Evolutionary conservation across 352 stramenopile genomes (phyloP), one percentile per base, ranked within the genome.

Genomic region (Aphanomyces astaci): DNA sequence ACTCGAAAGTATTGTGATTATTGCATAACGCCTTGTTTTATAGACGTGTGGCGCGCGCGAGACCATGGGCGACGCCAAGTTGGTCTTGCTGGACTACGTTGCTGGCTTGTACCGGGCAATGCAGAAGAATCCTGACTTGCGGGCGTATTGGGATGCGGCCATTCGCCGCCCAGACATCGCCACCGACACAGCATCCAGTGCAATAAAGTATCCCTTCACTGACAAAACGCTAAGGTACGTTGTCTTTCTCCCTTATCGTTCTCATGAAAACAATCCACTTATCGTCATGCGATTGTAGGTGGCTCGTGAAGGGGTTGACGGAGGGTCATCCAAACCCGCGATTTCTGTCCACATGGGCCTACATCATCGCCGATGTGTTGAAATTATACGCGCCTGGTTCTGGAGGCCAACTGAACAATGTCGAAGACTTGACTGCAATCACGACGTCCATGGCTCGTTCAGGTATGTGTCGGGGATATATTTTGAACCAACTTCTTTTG

Each of bases 51-150:
- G 11, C 53, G 22, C 36, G 25, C 5, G 17, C 15, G 25, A 32
- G 17, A 28, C 36, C n/a, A 32, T 36, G 22, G 39, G 30, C 25
- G 43, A 54, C 13, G 57, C 36, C 43, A 64, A 64, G 43, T 32
- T 64, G 19, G 36, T 53, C 0, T 19, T 64, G 28, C 24, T 64
- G 19, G 19, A 54, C 31, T 64, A 64, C n/a, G 43, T 64, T 0
- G 43, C 24, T 55, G 43, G 56, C 19, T 25, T 49, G 7, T 64
- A 31, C n/a, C 24, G 36, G 25, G 56, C 43, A n/a, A 24, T 64
- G 11, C 43, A 54, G 7, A 64, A 53, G 36, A 64, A 59, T 36
- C 17, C n/a, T 36, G 51, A 59, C 51, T 32, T 59, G 17, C 13
- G 22, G 4, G 0, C 51, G 19, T 32, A 40, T 32, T 64, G 56